Conservation (phyloP, 148 eudicot species). For the Amaranthus hypochondriacus region DNA sequence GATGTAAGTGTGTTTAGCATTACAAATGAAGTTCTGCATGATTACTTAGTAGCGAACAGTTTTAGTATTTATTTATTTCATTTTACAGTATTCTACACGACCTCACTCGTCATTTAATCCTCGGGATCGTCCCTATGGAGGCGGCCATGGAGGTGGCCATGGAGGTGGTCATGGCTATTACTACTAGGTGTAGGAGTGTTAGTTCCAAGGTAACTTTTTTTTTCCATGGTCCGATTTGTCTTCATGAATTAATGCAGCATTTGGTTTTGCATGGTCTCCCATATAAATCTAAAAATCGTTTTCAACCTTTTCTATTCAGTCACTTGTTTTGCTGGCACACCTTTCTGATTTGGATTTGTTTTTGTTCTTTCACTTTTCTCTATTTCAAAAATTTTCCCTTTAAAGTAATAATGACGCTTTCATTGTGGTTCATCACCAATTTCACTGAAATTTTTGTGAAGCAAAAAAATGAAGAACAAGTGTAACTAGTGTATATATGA, state of each 20-base stretch:
- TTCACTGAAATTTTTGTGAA: no score
- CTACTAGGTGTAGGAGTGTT: slow-evolving; percentile 31
- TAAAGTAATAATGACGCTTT: no score
- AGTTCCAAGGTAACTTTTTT: slow-evolving; percentile 25
- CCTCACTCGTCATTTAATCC: slow-evolving; percentile 46
- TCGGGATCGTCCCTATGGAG: slow-evolving; percentile 55
- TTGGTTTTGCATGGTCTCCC: no score
- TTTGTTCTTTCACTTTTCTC: no score
- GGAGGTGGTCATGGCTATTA: slow-evolving; percentile 63
- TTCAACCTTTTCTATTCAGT: no score
- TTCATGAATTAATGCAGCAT: not conserved
- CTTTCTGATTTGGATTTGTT: no score
- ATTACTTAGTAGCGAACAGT: not conserved
- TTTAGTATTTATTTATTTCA: not conserved
- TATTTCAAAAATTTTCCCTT: no score
- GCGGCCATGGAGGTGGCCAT: slow-evolving; percentile 41
- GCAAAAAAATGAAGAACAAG: no score
- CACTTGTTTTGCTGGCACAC: no score
- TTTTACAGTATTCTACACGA: slow-evolving; percentile 52
- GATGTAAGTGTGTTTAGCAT: slow-evolving; percentile 43
- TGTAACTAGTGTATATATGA: no score
- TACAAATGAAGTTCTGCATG: not conserved
- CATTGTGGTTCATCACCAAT: no score
- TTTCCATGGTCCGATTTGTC: not conserved
- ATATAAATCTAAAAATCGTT: no score